Evolutionary conservation across 257 asterid genomes (phyloP).

Genomic region (Nicotiana undulata): DNA sequence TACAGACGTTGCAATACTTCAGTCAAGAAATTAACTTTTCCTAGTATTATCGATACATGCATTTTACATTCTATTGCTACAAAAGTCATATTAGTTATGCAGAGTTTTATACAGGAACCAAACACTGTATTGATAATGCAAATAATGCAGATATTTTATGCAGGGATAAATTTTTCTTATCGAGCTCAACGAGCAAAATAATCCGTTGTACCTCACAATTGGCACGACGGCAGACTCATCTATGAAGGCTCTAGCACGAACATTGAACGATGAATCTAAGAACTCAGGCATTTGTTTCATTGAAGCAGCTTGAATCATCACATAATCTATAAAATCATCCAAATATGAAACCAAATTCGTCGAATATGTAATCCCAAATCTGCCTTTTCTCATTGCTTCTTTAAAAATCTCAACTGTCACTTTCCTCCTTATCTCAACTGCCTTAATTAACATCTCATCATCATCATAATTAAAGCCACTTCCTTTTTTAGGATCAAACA

Average conservation of each 20-base stretch:
- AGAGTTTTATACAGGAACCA: background rate
- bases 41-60: background rate
- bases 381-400: slow-evolving; percentile 71
- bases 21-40: background rate
- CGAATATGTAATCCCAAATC: slow-evolving; percentile 65
- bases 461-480: slow-evolving; percentile 28
- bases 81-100: background rate
- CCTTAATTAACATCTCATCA: slow-evolving; percentile 73
- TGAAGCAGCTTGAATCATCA: slow-evolving; percentile 79
- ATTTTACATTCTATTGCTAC: background rate
- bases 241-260: slow-evolving; percentile 52
- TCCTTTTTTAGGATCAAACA: slow-evolving; percentile 19
- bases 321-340: slow-evolving; percentile 63
- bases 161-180: background rate
- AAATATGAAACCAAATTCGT: slow-evolving; percentile 42
- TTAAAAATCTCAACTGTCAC: slow-evolving; percentile 65
- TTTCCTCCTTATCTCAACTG: slow-evolving; percentile 78
- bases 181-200: background rate
- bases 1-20: background rate
- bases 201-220: slow-evolving; percentile 51
- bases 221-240: slow-evolving; percentile 65
- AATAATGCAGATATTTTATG: background rate
- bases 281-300: slow-evolving; percentile 62
- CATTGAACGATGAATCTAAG: slow-evolving; percentile 55
- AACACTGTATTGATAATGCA: background rate